Evolutionary conservation across 306 rosid species (phyloP), one percentile per base, ranked within the genome.

Genomic region (Casuarina cunninghamiana): DNA sequence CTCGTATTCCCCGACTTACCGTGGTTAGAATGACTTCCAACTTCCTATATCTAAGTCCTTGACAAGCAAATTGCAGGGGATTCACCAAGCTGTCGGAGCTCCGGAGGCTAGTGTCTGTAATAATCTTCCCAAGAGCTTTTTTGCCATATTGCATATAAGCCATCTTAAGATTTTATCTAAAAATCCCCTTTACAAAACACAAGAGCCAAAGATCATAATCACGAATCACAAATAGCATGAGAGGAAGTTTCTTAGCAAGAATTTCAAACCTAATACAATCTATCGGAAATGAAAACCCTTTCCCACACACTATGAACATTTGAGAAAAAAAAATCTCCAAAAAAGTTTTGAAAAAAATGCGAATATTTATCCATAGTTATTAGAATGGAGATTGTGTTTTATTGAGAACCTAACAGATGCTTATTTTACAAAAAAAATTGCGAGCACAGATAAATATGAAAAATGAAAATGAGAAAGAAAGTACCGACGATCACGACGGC

Each of bases 1-100:
- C 15, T 61, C 42, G 15, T 12, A 51, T 43, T 45, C 5, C 69
- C 7, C 11, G 35, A 71, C 86, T 80, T 86, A 88, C 97, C 78
- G 90, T 89, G 48, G 96, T 89, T 39, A 94, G 90, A 69, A 94
- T 90, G 41, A 94, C 98, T 87, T 90, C 93, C 69, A 94, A 84
- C 71, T 89, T 92, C 74, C 94, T 81, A 81, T 88, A 87, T 43
- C 98, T 58, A 73, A 92, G 76, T 60, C 97, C 98, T 74, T 94
- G 97, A 77, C 90, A 69, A 50, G 83, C 83, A 78, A 84, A 94
- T 41, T 90, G 35, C 71, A 92, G 72, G 21, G 93, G 97, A 70
- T 92, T 87, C 68, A 88, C 84, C 84, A 87, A 81, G 17, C 71
- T 70, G 16, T 76, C 86, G 10, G 82, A 81, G 81, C 79, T 43